phyloP scores from a whole-genome alignment of 1,284 basidiomycete species.

The Uromyces viciae-fabae region DNA sequence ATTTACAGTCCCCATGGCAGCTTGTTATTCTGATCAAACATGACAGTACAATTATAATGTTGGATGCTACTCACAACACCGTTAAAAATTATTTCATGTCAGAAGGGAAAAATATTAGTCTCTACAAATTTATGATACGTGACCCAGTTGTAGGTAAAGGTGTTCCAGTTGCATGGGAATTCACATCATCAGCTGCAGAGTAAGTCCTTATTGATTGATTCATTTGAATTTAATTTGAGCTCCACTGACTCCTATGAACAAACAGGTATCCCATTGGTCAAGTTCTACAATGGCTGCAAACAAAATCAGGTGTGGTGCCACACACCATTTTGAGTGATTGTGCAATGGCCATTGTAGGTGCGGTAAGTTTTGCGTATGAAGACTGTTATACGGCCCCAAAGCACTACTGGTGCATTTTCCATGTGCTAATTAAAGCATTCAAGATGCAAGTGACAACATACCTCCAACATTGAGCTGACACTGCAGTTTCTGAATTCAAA shows the following conservation, averaged over 20 bases:
- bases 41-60: not conserved
- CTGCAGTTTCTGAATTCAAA: not conserved
- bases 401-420: slow-evolving; percentile 8
- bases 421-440: not conserved
- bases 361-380: not conserved
- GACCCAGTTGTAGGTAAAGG: not conserved
- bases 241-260: not conserved
- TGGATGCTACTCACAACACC: not conserved
- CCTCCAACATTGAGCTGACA: not conserved
- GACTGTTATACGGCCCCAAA: no score
- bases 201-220: not conserved
- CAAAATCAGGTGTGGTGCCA: not conserved
- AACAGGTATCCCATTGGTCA: not conserved
- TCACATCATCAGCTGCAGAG: not conserved
- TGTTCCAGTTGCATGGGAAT: not conserved
- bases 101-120: not conserved
- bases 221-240: not conserved
- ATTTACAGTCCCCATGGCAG: not conserved
- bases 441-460: not conserved
- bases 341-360: not conserved
- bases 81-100: not conserved
- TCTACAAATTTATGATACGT: no score
- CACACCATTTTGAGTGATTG: not conserved
- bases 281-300: not conserved
- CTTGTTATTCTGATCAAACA: not conserved